Base-by-base conservation (phyloP, 2,329 filamentous ascomycete species). In the Penicillium sp. region DNA sequence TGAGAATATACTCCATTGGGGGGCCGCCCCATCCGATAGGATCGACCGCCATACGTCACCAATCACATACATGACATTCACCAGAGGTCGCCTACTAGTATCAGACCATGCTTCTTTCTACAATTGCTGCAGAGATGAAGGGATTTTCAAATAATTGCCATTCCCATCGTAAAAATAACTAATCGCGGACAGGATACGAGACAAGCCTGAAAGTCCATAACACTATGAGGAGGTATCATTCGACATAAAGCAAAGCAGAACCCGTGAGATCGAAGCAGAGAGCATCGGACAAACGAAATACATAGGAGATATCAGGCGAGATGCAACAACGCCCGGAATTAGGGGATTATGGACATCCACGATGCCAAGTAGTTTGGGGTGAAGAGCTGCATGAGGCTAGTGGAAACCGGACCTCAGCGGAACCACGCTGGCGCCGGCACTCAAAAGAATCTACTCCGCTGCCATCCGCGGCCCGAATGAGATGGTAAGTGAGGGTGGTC, bases 221-320 rank as follows among this genome's bases (percentile, higher is more conserved):
- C 36, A 63, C 54, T 53, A 65, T 67, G 64, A 69, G 66, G 64
- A 70, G 70, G 70, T 73, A 73, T 73, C 70, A 71, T 68, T 62
- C 59, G 62, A 63, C 57, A 61, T 56, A 54, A 51, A 59, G 58
- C 59, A 48, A 59, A 59, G 54, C 23, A 49, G 52, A 64, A 47
- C 49, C 56, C 58, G 52, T 54, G 54, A 49, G 43, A 60, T 46
- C 42, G 50, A 59, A 52, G 49, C 56, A 54, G 29, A 34, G 21
- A 44, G 48, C 39, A 52, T 59, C 21, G 23, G 17, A 17, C 20
- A 17, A 6, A 36, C 50, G 46, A 52, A 54, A 56, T 52, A 17
- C 42, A 45, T 58, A 56, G 23, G 30, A 40, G 40, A 58, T 26
- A 51, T 45, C 9, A 50, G 37, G 44, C 27, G 34, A 52, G 46